Conservation (phyloP, 495 filamentous ascomycete species). For the Aspergillus baeticus region DNA sequence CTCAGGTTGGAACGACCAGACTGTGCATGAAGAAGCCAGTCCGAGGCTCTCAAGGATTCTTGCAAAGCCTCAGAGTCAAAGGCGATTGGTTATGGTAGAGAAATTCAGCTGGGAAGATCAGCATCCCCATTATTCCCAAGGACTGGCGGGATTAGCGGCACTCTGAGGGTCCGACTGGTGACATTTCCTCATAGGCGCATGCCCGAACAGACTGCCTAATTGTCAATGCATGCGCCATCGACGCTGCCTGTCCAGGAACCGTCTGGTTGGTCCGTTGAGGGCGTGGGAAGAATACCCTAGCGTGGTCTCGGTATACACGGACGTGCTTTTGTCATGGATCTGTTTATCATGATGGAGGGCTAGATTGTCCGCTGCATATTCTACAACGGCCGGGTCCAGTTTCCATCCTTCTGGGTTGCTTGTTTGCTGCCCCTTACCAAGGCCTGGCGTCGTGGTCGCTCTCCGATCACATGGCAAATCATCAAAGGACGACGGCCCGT, state of each 20-base stretch:
- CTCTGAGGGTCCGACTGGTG: not conserved
- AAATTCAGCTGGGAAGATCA: constrained; percentile 23
- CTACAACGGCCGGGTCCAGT: constrained; percentile 1
- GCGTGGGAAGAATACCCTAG: constrained; percentile 13
- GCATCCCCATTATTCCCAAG: constrained; percentile 17
- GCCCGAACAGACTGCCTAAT: not conserved
- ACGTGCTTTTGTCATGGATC: constrained; percentile 8
- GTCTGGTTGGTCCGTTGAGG: constrained; percentile 13
- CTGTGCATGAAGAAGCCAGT: constrained; percentile 15
- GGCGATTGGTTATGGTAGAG: constrained; percentile 16
- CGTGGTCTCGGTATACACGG: constrained; percentile 5
- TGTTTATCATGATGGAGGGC: constrained; percentile 10
- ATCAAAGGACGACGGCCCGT: not conserved
- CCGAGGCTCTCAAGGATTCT: not conserved
- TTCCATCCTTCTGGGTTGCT: constrained; percentile 5
- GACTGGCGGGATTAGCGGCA: too few species aligned
- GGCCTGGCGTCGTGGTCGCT: not conserved
- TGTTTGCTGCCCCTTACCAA: not conserved
- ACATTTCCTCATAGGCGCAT: too few species aligned
- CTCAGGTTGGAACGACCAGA: too few species aligned
- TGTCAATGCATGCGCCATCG: constrained; percentile 6
- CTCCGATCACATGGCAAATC: constrained; percentile 9
- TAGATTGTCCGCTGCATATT: constrained; percentile 1
- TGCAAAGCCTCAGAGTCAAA: constrained; percentile 6
- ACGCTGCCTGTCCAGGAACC: constrained; percentile 10